Conservation (phyloP, 2,329 filamentous ascomycete species). For the Aaosphaeria pasadenensis region DNA sequence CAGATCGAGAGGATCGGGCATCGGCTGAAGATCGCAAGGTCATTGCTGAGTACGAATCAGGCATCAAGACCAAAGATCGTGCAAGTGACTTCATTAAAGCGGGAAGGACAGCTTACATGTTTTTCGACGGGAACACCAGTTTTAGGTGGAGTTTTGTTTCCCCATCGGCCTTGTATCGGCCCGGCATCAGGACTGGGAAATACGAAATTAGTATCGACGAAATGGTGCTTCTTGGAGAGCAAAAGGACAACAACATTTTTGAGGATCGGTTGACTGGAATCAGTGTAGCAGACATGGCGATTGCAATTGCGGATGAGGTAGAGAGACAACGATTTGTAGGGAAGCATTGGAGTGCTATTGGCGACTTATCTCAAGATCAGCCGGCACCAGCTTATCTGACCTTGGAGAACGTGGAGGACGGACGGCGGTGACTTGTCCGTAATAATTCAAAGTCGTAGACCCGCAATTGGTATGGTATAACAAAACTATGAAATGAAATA, state of each 20-base stretch:
- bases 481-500: no score
- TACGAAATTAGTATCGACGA: slow-evolving; percentile 33
- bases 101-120: slow-evolving; percentile 33
- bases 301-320: slow-evolving; percentile 35
- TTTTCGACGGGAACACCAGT: slow-evolving; percentile 32
- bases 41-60: slow-evolving; percentile 22
- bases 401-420: slow-evolving; percentile 18
- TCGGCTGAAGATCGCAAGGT: slow-evolving; percentile 12
- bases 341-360: slow-evolving; percentile 32
- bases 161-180: slow-evolving; percentile 31
- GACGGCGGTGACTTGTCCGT: slow-evolving; percentile 1
- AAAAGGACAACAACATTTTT: slow-evolving; percentile 19
- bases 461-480: no score
- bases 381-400: slow-evolving; percentile 22
- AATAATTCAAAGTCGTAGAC: background rate
- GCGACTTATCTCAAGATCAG: slow-evolving; percentile 26
- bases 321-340: slow-evolving; percentile 21
- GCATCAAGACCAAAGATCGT: slow-evolving; percentile 18
- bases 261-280: slow-evolving; percentile 32
- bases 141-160: slow-evolving; percentile 35
- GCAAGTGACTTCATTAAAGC: slow-evolving; percentile 32
- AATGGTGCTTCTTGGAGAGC: slow-evolving; percentile 23
- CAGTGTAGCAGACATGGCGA: slow-evolving; percentile 31
- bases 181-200: slow-evolving; percentile 28
- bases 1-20: slow-evolving; percentile 9